Evolutionary conservation across 768 basidiomycete genomes (phyloP).

Genomic region (Botryobasidium botryosum): DNA sequence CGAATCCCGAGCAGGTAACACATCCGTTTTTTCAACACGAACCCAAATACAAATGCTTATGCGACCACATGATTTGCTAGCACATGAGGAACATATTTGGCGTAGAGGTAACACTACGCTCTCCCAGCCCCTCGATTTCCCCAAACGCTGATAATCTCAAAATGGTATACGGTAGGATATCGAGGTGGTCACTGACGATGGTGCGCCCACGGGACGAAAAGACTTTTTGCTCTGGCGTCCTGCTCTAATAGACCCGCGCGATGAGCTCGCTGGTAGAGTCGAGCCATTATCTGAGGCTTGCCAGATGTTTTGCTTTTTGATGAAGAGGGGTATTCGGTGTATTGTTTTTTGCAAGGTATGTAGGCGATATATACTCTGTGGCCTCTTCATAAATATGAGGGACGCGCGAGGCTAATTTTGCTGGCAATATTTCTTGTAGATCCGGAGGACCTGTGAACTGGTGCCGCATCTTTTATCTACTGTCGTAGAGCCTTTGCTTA

Average conservation of each 20-base stretch:
- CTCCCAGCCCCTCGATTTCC: not conserved
- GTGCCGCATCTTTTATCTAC: slow-evolving; percentile 26
- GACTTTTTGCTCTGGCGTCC: slow-evolving; percentile 71
- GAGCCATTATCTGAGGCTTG: slow-evolving; percentile 55
- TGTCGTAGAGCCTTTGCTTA: no score
- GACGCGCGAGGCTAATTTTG: not conserved
- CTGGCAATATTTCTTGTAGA: slow-evolving; percentile 25
- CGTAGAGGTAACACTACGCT: slow-evolving; percentile 27
- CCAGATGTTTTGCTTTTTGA: slow-evolving; percentile 55
- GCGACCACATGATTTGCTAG: slow-evolving; percentile 10
- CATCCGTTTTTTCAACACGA: not conserved
- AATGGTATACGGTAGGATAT: slow-evolving; percentile 27
- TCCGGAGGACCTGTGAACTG: slow-evolving; percentile 66
- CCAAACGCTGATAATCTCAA: not conserved
- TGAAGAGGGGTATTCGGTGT: slow-evolving; percentile 63
- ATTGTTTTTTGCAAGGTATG: slow-evolving; percentile 80
- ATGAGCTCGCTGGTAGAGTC: slow-evolving; percentile 35
- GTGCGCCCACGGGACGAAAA: slow-evolving; percentile 65
- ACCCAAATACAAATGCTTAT: not conserved
- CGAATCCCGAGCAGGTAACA: slow-evolving; percentile 35
- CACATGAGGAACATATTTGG: slow-evolving; percentile 71
- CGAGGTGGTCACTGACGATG: slow-evolving; percentile 57
- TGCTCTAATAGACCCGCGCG: slow-evolving; percentile 35
- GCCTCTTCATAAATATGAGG: not conserved
- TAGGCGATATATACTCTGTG: not conserved